Evolutionary conservation across 345 rosid genomes (phyloP).

Genomic region (Cardamine chenopodiifolia): DNA sequence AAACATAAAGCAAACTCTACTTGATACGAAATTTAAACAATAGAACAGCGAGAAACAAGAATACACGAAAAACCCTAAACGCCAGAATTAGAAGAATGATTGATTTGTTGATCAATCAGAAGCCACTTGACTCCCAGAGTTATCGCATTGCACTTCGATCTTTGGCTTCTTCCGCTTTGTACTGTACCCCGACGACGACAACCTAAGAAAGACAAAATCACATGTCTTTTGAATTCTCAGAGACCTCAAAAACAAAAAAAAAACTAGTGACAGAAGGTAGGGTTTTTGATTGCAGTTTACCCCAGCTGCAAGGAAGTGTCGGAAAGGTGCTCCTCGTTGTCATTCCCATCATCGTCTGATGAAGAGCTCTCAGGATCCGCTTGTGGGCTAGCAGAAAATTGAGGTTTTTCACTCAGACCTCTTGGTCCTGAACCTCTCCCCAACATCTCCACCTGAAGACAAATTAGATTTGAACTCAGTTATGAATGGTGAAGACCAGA

Average conservation of each 20-base stretch:
- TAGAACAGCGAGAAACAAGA: not conserved
- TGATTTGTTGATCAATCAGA: conserved; percentile 24
- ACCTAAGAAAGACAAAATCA: conserved; percentile 20
- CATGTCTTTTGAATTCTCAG: not conserved
- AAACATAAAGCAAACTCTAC: conserved; percentile 28
- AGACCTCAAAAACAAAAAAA: not conserved
- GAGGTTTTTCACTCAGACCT: conserved; percentile 22
- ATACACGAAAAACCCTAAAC: conserved; percentile 11
- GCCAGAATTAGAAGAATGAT: not conserved
- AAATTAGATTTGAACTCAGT: not conserved
- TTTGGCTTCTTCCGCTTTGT: conserved; percentile 36
- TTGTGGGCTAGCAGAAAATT: conserved; percentile 23
- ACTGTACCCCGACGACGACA: conserved; percentile 20
- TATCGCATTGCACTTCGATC: conserved; percentile 29
- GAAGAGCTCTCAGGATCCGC: conserved; percentile 40
- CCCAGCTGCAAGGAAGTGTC: conserved; percentile 48
- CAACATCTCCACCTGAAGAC: conserved; percentile 35
- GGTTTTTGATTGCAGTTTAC: conserved; percentile 32
- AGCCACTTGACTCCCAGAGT: conserved; percentile 48
- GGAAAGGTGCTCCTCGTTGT: conserved; percentile 30
- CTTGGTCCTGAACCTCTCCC: conserved; percentile 34
- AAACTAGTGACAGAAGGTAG: conserved; percentile 31
- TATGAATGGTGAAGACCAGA: not conserved
- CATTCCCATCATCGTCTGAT: conserved; percentile 34
- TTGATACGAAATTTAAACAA: not conserved